A percentile compares a stretch with the other conserved stretches of the same genome.
phyloP scores from a whole-genome alignment of 768 basidiomycete species.

The Rhodosporidiobolus odoratus region DNA sequence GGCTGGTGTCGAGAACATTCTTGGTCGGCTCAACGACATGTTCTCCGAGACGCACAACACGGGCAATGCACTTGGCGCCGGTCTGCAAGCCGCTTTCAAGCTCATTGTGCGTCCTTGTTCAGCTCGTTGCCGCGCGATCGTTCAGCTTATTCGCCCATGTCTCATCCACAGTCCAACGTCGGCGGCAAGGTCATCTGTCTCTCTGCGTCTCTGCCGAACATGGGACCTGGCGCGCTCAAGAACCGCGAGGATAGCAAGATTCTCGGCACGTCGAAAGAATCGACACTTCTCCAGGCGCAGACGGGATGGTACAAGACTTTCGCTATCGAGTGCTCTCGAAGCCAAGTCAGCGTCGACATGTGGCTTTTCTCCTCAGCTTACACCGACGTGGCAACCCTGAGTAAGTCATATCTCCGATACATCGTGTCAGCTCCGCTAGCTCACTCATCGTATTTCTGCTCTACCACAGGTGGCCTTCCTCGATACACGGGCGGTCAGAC shows the following conservation, averaged over 20 bases:
- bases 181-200: constrained; percentile 90
- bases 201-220: constrained; percentile 74
- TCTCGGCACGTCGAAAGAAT: constrained; percentile 93
- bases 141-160: neutral
- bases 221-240: constrained; percentile 87
- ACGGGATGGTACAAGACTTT: constrained; percentile 97
- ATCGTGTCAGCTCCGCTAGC: no score
- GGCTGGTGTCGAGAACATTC: constrained; percentile 68
- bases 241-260: constrained; percentile 95
- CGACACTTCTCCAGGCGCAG: constrained; percentile 82
- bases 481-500: constrained; percentile 98
- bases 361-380: constrained; percentile 92
- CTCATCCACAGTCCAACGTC: constrained; percentile 62
- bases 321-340: constrained; percentile 94
- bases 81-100: constrained; percentile 91
- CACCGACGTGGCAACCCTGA: constrained; percentile 89
- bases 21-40: constrained; percentile 86
- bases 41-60: constrained; percentile 86
- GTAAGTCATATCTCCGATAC: no score
- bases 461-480: constrained; percentile 68
- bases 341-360: constrained; percentile 98
- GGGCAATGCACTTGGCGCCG: constrained; percentile 90
- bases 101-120: constrained; percentile 61
- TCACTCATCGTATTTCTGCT: neutral
- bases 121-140: neutral